Evolutionary conservation across 2,329 filamentous ascomycete genomes (phyloP), one percentile per base, ranked within the genome.

Genomic region (Tolypocladium capitatum): DNA sequence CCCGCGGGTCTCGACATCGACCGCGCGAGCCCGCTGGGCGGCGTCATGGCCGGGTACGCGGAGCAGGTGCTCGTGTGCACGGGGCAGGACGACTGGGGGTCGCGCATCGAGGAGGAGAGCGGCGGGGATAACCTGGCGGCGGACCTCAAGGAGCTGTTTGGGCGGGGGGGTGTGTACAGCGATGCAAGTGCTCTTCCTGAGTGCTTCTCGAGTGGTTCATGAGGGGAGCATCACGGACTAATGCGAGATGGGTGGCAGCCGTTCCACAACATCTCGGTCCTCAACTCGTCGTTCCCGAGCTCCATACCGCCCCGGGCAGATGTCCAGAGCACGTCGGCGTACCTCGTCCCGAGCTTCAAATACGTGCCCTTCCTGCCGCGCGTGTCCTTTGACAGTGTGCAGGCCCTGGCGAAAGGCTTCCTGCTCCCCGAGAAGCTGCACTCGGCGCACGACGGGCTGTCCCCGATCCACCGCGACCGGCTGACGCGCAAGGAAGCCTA

Each of bases 1-100:
- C 83, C 83, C 1, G 67, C 74, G 8, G 81, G 78, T 4, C 72
- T 94, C 16, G 78, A 82, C 21, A 90, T 96, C 46, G 89, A 96
- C 60, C 73, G 75, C 56, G 74, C 78, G 51, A 77, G 77, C 35
- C 72, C 76, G 18, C 69, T 96, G 40, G 83, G 85, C 59, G 86
- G 86, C 13, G 83, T 84, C 6, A 90, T 95, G 67, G 73, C 84
- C 2, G 71, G 75, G 1, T 94, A 95, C 61, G 74, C 81, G 1
- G 83, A 94, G 64, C 89, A 96, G 56, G 76, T 96, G 4, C 66
- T 97, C 10, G 73, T 96, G 14, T 90, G 84, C 52, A 94, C 89
- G 0, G 89, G 87, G 5, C 78, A 80, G 51, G 68, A 74, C 30
- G 86, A 94, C 66, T 96, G 90, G 90, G 71, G 74, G 28, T 90